Conservation (phyloP, 257 asterid genomes). For the Plantago ovata region DNA sequence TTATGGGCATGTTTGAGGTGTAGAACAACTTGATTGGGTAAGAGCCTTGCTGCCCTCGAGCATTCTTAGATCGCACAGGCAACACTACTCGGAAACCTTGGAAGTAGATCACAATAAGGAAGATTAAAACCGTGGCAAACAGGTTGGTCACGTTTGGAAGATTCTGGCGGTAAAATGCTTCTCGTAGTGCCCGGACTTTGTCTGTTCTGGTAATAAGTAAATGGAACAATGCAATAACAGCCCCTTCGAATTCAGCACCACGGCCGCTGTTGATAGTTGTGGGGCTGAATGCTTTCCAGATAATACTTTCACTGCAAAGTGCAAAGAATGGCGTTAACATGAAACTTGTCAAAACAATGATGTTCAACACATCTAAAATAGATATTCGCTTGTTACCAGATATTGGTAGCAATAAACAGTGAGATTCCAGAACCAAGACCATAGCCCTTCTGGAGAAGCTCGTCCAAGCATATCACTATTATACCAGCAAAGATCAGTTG, state of each 20-base stretch:
- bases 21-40: constrained; percentile 72
- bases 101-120: constrained; percentile 60
- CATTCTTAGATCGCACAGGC: constrained; percentile 59
- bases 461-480: constrained; percentile 62
- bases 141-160: constrained; percentile 71
- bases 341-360: constrained; percentile 6
- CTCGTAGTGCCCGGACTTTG: constrained; percentile 63
- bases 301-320: constrained; percentile 58
- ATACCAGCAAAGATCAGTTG: constrained; percentile 69
- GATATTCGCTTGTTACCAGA: constrained; percentile 37
- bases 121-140: constrained; percentile 61
- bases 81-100: constrained; percentile 77
- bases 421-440: constrained; percentile 75
- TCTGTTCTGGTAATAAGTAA: constrained; percentile 55
- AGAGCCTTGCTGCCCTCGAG: constrained; percentile 70
- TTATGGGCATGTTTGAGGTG: constrained; percentile 75
- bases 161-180: constrained; percentile 72
- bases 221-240: constrained; percentile 62
- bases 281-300: constrained; percentile 76
- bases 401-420: constrained; percentile 64
- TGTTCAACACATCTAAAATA: not conserved
- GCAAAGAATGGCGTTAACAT: not conserved
- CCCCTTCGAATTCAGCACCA: constrained; percentile 76
- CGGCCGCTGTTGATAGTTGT: constrained; percentile 62
- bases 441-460: constrained; percentile 67